Evolutionary conservation across 164 flowering plant genomes (phyloP), one percentile per base, ranked within the genome.

Genomic region (Annona cherimola): DNA sequence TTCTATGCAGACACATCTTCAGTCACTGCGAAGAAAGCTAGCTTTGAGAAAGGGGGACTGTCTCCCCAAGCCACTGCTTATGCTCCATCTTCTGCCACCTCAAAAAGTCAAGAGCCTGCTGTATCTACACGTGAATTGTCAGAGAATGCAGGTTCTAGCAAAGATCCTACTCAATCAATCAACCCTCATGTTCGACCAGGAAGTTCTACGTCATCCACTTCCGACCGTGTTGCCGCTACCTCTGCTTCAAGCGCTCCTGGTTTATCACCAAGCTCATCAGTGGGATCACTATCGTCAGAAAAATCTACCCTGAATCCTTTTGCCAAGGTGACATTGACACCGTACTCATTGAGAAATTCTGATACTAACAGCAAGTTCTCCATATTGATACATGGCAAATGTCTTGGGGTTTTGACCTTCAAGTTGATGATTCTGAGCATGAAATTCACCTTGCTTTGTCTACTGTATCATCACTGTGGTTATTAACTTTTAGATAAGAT

Each of bases 241-340:
- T 74, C 90, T 68, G 81, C 88, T 71, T 80, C 84, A 5, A 70
- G 76, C 82, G 85, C 77, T 65, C 90, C 88, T 74, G 85, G 85
- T 63, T 74, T 93, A 79, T 90, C 99, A 63, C 96, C 95, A 75
- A 87, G 93, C 76, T 96, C 99, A 68, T 96, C 98, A 43, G 72
- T 91, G 69, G 95, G 95, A 66, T 96, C 99, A 44, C 81, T 91
- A 68, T 81, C 91, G 44, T 96, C 99, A 11, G 99, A 93, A 71
- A 96, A 88, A 71, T 93, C 97, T 45, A 83, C 89, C n/a, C 72
- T 91, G 71, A 96, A 96, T 84, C 99, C 97, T 70, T 68, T 85
- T 86, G 99, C 99, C 3, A 96, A 96, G 97, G 99, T 92, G 71
- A 66, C 50, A 8, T n/a, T 63, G 8, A 43, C 44, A 50, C 50